Conservation (phyloP, 2,329 filamentous ascomycete genomes). For the Didymella arachidicola region DNA sequence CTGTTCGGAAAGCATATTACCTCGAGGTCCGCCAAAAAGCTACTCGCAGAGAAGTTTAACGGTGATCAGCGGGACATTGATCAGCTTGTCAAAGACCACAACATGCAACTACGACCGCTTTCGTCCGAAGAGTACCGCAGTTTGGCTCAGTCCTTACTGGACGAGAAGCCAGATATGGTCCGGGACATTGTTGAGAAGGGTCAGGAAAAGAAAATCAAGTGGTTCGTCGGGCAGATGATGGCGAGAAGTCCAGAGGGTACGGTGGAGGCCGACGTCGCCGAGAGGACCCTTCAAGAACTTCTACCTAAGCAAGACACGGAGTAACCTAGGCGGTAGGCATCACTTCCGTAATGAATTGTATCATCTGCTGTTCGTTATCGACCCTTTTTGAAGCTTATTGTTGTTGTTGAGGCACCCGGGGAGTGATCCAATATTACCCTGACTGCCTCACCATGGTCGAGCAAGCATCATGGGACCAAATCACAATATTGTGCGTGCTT, state of each 20-base stretch:
- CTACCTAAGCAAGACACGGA: conserved; percentile 38
- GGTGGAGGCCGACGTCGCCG: conserved; percentile 67
- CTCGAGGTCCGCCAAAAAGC: conserved; percentile 65
- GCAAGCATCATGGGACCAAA: neutral
- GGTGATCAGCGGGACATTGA: conserved; percentile 59
- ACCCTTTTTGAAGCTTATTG: no score
- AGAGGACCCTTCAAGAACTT: conserved; percentile 61
- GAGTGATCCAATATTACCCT: neutral
- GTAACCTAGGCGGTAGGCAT: neutral
- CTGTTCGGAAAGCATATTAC: conserved; percentile 57
- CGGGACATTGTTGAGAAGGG: conserved; percentile 66
- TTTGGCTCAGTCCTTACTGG: conserved; percentile 62
- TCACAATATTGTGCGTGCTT: no score
- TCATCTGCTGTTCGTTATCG: no score
- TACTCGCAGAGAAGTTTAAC: conserved; percentile 64
- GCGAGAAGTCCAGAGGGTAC: conserved; percentile 65
- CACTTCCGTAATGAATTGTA: no score
- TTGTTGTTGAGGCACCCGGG: neutral
- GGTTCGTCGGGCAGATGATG: conserved; percentile 75
- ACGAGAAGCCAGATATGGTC: conserved; percentile 65
- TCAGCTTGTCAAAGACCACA: conserved; percentile 64
- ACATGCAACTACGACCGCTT: conserved; percentile 63
- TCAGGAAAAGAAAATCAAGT: conserved; percentile 71
- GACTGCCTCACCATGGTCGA: neutral
- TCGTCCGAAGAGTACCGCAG: conserved; percentile 63